Evolutionary conservation across 1,139 yeast genomes (phyloP).

Genomic region (Blastobotrys arbuscula): DNA sequence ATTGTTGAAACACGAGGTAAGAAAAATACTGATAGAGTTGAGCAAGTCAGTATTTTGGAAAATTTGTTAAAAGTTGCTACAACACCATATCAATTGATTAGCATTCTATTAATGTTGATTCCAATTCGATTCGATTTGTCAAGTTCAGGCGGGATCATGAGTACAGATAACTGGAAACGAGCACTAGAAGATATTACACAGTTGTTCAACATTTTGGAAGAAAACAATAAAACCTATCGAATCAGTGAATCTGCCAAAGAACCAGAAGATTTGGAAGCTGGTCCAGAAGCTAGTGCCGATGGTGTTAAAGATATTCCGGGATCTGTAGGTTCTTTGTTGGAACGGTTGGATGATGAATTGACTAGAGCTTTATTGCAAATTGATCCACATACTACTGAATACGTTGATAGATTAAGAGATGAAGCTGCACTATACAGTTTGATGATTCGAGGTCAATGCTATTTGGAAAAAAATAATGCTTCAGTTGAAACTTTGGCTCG

Average conservation of each 20-base stretch:
- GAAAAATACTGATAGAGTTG: slow-evolving; percentile 80
- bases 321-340: slow-evolving; percentile 78
- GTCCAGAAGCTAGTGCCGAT: slow-evolving; percentile 62
- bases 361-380: slow-evolving; percentile 79
- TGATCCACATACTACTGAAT: slow-evolving; percentile 94
- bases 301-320: slow-evolving; percentile 79
- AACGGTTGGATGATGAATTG: slow-evolving; percentile 93
- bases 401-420: slow-evolving; percentile 83
- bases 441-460: slow-evolving; percentile 79
- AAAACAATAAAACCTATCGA: slow-evolving; percentile 51
- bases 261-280: slow-evolving; percentile 69
- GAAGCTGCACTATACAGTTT: slow-evolving; percentile 72
- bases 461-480: slow-evolving; percentile 61
- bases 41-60: slow-evolving; percentile 71
- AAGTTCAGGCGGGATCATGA: slow-evolving; percentile 64
- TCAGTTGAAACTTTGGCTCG: slow-evolving; percentile 47
- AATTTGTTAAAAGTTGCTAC: slow-evolving; percentile 48
- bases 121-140: slow-evolving; percentile 80
- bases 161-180: slow-evolving; percentile 75
- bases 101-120: slow-evolving; percentile 73
- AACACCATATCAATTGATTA: slow-evolving; percentile 67
- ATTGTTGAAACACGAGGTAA: slow-evolving; percentile 92
- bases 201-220: slow-evolving; percentile 65
- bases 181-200: slow-evolving; percentile 57
- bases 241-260: slow-evolving; percentile 72